Conservation (phyloP, 208 protist species). For the Lotmaria passim region DNA sequence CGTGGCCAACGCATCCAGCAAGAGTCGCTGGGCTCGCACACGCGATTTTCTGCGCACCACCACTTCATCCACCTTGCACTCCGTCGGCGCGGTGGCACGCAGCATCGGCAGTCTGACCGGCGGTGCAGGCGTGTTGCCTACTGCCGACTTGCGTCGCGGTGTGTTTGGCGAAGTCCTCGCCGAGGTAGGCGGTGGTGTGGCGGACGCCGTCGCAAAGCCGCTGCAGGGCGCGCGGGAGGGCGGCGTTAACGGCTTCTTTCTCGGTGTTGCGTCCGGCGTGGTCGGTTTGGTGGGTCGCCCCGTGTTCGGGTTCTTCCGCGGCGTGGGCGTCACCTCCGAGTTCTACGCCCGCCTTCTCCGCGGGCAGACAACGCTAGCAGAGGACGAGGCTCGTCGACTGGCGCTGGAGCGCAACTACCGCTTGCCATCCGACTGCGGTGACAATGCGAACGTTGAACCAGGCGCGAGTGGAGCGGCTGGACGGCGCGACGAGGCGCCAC, state of each 20-base stretch:
- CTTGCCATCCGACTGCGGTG: neutral
- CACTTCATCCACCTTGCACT: constrained; percentile 75
- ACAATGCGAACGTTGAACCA: neutral
- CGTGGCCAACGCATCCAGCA: constrained; percentile 35
- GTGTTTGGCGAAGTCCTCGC: constrained; percentile 46
- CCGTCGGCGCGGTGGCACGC: constrained; percentile 62
- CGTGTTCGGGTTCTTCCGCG: constrained; percentile 59
- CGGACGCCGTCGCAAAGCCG: constrained; percentile 47
- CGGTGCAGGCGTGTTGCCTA: neutral
- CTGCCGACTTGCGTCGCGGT: constrained; percentile 5
- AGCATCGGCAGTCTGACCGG: constrained; percentile 56
- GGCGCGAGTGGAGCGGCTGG: neutral
- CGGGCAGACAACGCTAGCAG: constrained; percentile 23
- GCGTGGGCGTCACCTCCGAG: constrained; percentile 63
- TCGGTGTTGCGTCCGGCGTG: constrained; percentile 61
- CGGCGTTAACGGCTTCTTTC: constrained; percentile 62
- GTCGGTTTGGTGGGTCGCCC: constrained; percentile 61
- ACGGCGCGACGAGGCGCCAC: neutral
- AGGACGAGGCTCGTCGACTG: constrained; percentile 21
- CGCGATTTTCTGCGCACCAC: constrained; percentile 57
- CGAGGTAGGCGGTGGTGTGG: constrained; percentile 47
- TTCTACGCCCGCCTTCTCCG: constrained; percentile 47
- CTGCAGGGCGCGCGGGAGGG: constrained; percentile 44
- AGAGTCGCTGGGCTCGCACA: constrained; percentile 51
- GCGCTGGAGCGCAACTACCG: constrained; percentile 33